Conservation (phyloP, 2,329 filamentous ascomycete species). For the Nigrospora osmanthi region DNA sequence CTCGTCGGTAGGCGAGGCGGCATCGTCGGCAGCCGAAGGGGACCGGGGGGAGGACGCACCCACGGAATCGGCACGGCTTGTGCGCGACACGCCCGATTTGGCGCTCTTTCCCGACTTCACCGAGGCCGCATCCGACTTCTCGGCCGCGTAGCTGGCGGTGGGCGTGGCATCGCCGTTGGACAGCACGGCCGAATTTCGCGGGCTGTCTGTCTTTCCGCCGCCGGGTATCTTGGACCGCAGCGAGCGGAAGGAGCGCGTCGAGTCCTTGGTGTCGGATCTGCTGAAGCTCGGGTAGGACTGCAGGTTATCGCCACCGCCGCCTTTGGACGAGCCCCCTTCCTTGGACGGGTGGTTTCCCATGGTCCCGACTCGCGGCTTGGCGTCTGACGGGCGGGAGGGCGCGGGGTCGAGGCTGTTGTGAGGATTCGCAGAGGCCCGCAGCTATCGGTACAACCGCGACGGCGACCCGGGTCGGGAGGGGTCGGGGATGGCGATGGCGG, state of each 20-base stretch:
- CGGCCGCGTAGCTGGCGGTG: slow-evolving; percentile 19
- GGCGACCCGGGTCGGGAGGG: neutral
- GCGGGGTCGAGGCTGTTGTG: neutral
- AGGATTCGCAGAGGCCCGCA: neutral
- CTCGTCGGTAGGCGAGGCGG: slow-evolving; percentile 38
- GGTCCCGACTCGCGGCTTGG: slow-evolving; percentile 12
- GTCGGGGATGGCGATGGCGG: too few relatives aligned
- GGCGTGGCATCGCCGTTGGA: slow-evolving; percentile 46
- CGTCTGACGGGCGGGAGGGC: neutral
- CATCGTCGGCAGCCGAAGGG: slow-evolving; percentile 29
- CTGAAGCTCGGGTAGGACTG: slow-evolving; percentile 89
- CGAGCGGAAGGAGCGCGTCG: slow-evolving; percentile 74
- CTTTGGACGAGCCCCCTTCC: slow-evolving; percentile 44
- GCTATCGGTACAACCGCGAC: neutral
- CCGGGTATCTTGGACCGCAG: slow-evolving; percentile 87
- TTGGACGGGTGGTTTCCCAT: slow-evolving; percentile 76
- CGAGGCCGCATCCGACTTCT: slow-evolving; percentile 70
- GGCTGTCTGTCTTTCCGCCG: slow-evolving; percentile 66
- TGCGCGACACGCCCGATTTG: slow-evolving; percentile 37
- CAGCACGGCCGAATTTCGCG: slow-evolving; percentile 64
- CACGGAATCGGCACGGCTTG: slow-evolving; percentile 36
- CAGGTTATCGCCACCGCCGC: slow-evolving; percentile 47
- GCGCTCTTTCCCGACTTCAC: slow-evolving; percentile 62
- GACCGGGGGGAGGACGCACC: slow-evolving; percentile 32
- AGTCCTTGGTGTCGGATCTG: slow-evolving; percentile 89